Evolutionary conservation across 2,329 filamentous ascomycete species (phyloP).

Genomic region (Ploettnerulaceae sp.): DNA sequence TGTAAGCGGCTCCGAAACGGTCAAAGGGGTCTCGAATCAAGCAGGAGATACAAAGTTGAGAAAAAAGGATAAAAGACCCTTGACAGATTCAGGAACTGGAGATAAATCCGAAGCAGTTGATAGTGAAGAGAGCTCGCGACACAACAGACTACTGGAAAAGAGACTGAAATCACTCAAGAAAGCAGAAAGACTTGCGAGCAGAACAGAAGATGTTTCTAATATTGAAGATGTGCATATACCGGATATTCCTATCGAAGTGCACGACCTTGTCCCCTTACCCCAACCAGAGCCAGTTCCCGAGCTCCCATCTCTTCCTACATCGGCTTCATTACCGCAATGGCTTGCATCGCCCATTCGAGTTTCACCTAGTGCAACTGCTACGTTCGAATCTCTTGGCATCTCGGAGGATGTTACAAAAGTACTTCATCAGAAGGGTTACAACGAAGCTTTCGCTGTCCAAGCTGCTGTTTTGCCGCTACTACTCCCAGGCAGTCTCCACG

Average conservation of each 20-base stretch:
- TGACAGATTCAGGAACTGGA: no score
- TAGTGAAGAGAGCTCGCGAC: slow-evolving; percentile 19
- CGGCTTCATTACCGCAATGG: slow-evolving; percentile 77
- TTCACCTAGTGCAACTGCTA: slow-evolving; percentile 50
- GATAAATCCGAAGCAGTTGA: not conserved
- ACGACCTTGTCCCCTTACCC: slow-evolving; percentile 76
- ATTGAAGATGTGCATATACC: slow-evolving; percentile 29
- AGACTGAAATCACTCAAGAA: slow-evolving; percentile 51
- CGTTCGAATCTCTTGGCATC: slow-evolving; percentile 64
- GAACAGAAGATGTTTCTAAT: slow-evolving; percentile 31
- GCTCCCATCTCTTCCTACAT: slow-evolving; percentile 56
- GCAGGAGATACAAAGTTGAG: no score
- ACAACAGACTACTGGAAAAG: slow-evolving; percentile 49
- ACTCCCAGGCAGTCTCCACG: slow-evolving; percentile 54
- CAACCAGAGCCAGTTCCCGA: slow-evolving; percentile 64
- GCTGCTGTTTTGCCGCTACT: slow-evolving; percentile 76
- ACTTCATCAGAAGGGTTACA: slow-evolving; percentile 64
- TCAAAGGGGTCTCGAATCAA: no score
- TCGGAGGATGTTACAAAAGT: slow-evolving; percentile 53
- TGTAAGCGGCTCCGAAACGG: no score
- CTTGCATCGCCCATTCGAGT: slow-evolving; percentile 70
- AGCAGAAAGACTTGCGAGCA: slow-evolving; percentile 39
- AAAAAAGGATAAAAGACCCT: no score
- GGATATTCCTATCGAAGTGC: slow-evolving; percentile 42
- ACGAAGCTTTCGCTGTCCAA: slow-evolving; percentile 73